Evolutionary conservation across 176 grass and related monocot species (phyloP).

Genomic region (Oryza brachyantha): DNA sequence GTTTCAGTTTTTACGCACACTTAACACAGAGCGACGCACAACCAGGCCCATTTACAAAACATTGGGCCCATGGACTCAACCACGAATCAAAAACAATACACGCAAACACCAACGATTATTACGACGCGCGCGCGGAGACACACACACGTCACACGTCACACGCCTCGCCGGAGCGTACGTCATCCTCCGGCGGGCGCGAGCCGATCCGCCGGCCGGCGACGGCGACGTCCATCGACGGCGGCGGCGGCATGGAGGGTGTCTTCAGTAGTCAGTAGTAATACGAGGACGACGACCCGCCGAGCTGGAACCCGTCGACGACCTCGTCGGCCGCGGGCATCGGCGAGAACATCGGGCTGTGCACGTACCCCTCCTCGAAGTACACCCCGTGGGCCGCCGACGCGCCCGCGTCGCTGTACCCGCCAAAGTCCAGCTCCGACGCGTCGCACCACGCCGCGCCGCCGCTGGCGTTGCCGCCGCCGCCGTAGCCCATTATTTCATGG

Average conservation of each 20-base stretch:
- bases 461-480: not conserved
- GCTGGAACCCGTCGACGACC: conserved; percentile 74
- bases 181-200: conserved; percentile 7
- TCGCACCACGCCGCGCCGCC: conserved; percentile 43
- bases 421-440: conserved; percentile 50
- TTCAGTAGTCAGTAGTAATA: conserved; percentile 63
- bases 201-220: not conserved
- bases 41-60: not conserved
- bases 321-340: conserved; percentile 82
- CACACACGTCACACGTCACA: not conserved
- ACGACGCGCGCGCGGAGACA: not conserved
- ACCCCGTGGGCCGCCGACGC: conserved; percentile 28
- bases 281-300: conserved; percentile 54
- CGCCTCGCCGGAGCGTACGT: conserved; percentile 15
- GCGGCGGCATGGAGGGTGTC: too few species aligned
- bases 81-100: not conserved
- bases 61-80: not conserved
- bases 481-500: not conserved
- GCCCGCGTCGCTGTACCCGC: conserved; percentile 8
- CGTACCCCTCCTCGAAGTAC: conserved; percentile 85
- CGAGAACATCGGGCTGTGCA: conserved; percentile 82
- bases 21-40: not conserved
- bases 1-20: not conserved
- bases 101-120: not conserved
- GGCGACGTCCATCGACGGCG: not conserved